Base-by-base conservation (phyloP, 1,284 basidiomycete species). In the Papiliotrema terrestris region DNA sequence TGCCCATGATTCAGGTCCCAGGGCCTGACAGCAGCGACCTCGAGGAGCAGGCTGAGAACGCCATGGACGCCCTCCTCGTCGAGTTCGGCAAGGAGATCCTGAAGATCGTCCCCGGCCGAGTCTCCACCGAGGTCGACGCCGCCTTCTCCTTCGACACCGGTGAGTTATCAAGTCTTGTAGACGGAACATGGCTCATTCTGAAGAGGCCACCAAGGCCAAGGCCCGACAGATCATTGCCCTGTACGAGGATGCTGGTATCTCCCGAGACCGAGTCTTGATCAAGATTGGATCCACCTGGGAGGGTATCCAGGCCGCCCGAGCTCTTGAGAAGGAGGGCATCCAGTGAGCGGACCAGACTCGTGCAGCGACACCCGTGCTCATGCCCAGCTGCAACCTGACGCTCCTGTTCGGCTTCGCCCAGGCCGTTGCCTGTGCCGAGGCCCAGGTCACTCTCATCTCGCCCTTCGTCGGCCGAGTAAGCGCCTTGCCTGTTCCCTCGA, bases 201-300 rank as follows among this genome's bases (percentile, higher is more conserved):
- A 19, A 60, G 63, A 68, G 60, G 71, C 61, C 42, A 77, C 74
- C 57, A 68, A 72, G 59, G 66, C 59, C 56, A 75, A 89, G 87
- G 93, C 92, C 60, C 87, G 87, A 80, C 84, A 95, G 76, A 85
- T 98, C 71, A 98, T 98, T 71, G 85, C 84, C 37, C 87, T 98
- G 60, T 99, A 99, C 83, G 84, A 95, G 57, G 88, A 87, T 36
- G 78, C 91, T 60, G 95, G 95, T 61, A 85, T 98, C 79, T 81
- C 84, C 76, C 91, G 90, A 80, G 93, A 98, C 58, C 91, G 95
- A 60, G 81, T 97, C 61, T 82, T 98, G 69, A 97, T 98, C 86
- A 98, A 98, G 83, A 96, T 99, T 69, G 95, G 95, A 32, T 96
- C 95, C 39, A 96, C 94, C 51, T 99, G 91, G 91, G 95, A 98